Conservation (phyloP, 768 basidiomycete species). For the Suillus discolor region DNA sequence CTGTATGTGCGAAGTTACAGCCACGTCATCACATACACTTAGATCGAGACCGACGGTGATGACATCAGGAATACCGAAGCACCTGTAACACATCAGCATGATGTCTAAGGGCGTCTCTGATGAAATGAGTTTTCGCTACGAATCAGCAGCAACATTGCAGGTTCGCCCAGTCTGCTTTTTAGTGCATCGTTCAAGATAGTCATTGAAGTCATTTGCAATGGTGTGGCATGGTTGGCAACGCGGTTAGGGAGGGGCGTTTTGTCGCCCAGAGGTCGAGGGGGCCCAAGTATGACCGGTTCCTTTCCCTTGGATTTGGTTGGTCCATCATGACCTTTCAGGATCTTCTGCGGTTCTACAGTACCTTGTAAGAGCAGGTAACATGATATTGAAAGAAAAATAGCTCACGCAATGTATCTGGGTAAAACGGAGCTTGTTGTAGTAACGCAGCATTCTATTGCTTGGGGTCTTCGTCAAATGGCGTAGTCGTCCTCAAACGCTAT, state of each 20-base stretch:
- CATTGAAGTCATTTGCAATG: constrained; percentile 16
- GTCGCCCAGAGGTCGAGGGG: constrained; percentile 60
- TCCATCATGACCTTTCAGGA: background rate
- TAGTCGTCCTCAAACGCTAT: constrained; percentile 31
- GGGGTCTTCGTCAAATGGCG: constrained; percentile 51
- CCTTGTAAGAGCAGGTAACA: background rate
- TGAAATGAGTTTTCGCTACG: too few species aligned
- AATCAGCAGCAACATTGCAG: too few species aligned
- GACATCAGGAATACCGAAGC: too few species aligned
- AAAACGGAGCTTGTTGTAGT: constrained; percentile 40
- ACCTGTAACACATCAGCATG: too few species aligned
- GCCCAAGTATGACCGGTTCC: constrained; percentile 20
- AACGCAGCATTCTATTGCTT: constrained; percentile 41
- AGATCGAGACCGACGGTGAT: too few species aligned
- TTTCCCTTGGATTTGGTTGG: constrained; percentile 21
- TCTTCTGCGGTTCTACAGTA: background rate
- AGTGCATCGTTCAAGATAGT: too few species aligned
- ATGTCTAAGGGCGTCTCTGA: too few species aligned
- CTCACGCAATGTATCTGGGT: constrained; percentile 32
- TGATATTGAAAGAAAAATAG: background rate
- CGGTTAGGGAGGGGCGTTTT: constrained; percentile 81
- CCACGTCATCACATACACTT: too few species aligned
- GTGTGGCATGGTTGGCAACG: constrained; percentile 23
- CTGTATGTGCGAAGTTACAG: too few species aligned
- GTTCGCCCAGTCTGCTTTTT: too few species aligned